Evolutionary conservation across 139 green algal species (phyloP).

Genomic region (Nannochloris sp.): DNA sequence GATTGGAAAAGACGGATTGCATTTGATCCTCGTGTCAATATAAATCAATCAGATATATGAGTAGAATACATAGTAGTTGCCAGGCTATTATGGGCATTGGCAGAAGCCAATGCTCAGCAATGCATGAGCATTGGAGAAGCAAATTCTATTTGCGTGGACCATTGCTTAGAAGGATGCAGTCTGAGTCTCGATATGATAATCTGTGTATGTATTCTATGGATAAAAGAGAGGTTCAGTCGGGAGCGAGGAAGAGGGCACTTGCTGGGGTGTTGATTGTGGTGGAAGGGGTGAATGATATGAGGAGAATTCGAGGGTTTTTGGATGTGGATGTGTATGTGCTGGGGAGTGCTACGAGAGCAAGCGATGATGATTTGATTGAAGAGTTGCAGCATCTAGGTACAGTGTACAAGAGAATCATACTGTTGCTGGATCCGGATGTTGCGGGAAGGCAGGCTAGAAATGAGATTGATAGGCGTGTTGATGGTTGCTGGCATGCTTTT

Average conservation of each 20-base stretch:
- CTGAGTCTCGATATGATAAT: no score
- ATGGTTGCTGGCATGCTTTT: conserved; percentile 33
- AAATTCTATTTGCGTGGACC: no score
- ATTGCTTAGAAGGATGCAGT: no score
- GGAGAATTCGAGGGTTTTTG: conserved; percentile 5
- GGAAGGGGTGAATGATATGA: conserved; percentile 26
- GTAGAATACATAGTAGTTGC: no score
- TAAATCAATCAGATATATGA: no score
- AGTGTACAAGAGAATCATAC: conserved; percentile 12
- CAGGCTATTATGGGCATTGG: no score
- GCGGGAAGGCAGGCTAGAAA: conserved; percentile 32
- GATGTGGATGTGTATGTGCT: conserved; percentile 10
- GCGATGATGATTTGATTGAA: not conserved
- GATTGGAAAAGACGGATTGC: no score
- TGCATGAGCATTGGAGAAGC: no score
- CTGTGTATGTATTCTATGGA: not conserved
- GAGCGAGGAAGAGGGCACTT: not conserved
- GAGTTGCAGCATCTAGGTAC: not conserved
- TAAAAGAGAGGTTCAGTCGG: not conserved
- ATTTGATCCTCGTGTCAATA: not conserved
- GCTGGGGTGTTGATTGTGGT: conserved; percentile 17
- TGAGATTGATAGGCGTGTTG: conserved; percentile 18
- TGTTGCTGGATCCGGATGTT: conserved; percentile 40
- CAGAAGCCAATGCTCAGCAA: no score
- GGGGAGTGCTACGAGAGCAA: conserved; percentile 6